Conservation (phyloP, 768 basidiomycete genomes). For the Rhodotorula diobovata region DNA sequence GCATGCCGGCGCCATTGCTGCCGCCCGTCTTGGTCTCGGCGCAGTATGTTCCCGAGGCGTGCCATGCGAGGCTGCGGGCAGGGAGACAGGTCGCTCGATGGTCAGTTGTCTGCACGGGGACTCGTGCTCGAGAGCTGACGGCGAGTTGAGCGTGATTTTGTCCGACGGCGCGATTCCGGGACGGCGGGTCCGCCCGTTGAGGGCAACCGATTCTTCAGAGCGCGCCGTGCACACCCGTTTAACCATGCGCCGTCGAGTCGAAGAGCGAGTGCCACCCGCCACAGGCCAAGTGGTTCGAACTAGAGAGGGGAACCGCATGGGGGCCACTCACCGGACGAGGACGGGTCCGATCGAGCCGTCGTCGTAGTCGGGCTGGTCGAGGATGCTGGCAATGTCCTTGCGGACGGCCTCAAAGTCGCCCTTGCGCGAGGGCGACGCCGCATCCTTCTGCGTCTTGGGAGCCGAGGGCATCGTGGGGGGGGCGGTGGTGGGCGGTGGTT, state of each 20-base stretch:
- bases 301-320: no score
- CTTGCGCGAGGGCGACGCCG: conserved; percentile 2
- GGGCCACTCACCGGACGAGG: conserved; percentile 29
- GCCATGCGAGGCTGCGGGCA: conserved; percentile 37
- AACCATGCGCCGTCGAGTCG: no score
- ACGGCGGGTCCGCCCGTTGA: no score
- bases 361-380: conserved; percentile 64
- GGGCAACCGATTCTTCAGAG: no score
- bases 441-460: neutral
- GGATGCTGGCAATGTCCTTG: conserved; percentile 17
- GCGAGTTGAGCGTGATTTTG: no score
- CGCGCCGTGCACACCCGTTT: no score
- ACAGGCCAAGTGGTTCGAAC: neutral
- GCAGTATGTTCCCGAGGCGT: conserved; percentile 32
- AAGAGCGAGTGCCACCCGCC: no score
- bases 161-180: no score
- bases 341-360: conserved; percentile 67
- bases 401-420: conserved; percentile 27
- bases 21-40: conserved; percentile 53
- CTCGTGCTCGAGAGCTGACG: neutral
- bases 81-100: neutral
- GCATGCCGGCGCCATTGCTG: conserved; percentile 91
- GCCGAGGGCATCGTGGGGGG: neutral
- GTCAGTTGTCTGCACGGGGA: neutral
- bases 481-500: no score